Conservation (phyloP, 228 moss, liverwort and hornwort species). For the Sphagnum fallax region DNA sequence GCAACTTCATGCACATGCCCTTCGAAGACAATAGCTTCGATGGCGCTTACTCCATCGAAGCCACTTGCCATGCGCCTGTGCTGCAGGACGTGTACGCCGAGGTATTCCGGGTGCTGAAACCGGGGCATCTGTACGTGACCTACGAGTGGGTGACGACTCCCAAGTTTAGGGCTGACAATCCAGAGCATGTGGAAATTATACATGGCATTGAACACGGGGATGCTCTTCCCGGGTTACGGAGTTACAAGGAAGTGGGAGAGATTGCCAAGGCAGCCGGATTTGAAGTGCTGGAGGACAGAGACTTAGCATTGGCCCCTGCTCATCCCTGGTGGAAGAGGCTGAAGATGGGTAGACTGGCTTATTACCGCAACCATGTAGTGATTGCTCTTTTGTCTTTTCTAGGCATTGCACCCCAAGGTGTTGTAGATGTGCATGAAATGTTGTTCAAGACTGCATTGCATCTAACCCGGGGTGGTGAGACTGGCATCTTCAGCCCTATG, state of each 20-base stretch:
- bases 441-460: constrained; percentile 86
- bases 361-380: constrained; percentile 86
- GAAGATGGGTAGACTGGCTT: constrained; percentile 88
- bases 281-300: constrained; percentile 72
- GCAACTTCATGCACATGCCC: constrained; percentile 89
- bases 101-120: constrained; percentile 80
- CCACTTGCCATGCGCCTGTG: constrained; percentile 90
- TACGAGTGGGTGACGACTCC: constrained; percentile 99
- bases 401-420: constrained; percentile 89
- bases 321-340: constrained; percentile 92
- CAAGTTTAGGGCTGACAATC: constrained; percentile 43
- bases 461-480: constrained; percentile 81
- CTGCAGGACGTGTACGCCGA: constrained; percentile 83
- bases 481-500: constrained; percentile 92
- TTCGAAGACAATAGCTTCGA: constrained; percentile 73
- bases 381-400: constrained; percentile 76
- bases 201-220: constrained; percentile 97
- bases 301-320: constrained; percentile 85
- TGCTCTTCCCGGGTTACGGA: constrained; percentile 84
- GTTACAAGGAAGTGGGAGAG: constrained; percentile 61
- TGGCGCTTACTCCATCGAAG: constrained; percentile 90
- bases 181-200: constrained; percentile 73
- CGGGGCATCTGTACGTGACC: constrained; percentile 81
- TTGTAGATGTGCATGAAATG: constrained; percentile 98
- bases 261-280: constrained; percentile 87